A percentile compares a stretch with the other conserved stretches of the same genome.
Conservation (phyloP, 2,329 filamentous ascomycete genomes). For the Ambrosiella xylebori region DNA sequence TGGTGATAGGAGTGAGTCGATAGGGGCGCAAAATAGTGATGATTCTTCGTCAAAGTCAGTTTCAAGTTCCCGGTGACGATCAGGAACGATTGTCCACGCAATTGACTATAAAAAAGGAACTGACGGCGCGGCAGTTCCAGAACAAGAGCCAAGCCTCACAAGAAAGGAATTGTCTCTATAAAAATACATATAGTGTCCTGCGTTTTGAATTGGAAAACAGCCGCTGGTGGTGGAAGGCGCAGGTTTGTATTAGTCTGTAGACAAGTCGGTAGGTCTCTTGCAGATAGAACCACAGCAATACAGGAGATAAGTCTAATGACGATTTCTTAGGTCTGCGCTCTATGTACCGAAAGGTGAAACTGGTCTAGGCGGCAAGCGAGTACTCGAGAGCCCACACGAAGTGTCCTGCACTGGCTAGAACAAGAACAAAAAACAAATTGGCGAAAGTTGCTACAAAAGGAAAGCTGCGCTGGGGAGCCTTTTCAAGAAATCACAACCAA, state of each 20-base stretch:
- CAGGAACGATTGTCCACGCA: background rate
- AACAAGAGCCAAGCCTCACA: background rate
- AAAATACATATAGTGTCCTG: background rate
- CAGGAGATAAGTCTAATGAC: background rate
- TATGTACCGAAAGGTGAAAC: background rate
- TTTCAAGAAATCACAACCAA: background rate
- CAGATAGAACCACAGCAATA: background rate
- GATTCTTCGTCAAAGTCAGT: slow-evolving; percentile 2
- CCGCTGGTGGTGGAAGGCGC: too few species aligned
- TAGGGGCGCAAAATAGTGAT: background rate
- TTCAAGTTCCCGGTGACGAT: slow-evolving; percentile 2
- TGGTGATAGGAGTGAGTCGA: background rate
- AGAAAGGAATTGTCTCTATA: background rate
- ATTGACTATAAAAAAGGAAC: background rate
- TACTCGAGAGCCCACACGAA: background rate
- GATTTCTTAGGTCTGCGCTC: background rate
- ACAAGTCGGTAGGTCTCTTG: background rate
- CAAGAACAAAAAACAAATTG: background rate
- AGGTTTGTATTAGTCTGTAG: too few species aligned
- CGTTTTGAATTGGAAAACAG: too few species aligned
- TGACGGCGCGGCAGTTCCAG: background rate
- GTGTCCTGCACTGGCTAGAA: background rate
- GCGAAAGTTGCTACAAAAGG: background rate
- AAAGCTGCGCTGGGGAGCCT: background rate
- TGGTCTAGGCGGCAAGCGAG: background rate